Percentiles rank a stretch among this genome's conserved stretches.
Conservation (phyloP, 1,284 basidiomycete species). For the Ganoderma resinaceum region DNA sequence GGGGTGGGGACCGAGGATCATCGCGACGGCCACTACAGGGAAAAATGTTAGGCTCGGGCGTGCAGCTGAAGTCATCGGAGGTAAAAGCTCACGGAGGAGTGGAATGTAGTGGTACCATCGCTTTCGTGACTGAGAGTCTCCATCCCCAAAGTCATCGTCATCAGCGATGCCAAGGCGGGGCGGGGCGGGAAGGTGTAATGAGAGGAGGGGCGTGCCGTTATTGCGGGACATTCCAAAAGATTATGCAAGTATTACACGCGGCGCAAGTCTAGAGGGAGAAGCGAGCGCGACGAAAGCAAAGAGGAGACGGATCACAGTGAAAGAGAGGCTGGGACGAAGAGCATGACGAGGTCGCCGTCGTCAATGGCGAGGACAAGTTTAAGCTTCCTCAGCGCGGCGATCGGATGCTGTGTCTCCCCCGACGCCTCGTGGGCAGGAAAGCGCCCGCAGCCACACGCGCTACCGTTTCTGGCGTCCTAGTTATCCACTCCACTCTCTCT, state of each 20-base stretch:
- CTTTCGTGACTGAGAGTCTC: slow-evolving; percentile 51
- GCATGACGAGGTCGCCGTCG: neutral
- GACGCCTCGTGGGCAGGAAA: neutral
- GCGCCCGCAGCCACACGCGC: neutral
- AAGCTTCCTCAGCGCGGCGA: neutral
- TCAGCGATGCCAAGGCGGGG: slow-evolving; percentile 25
- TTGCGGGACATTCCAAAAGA: slow-evolving; percentile 3
- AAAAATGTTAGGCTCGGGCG: slow-evolving; percentile 3
- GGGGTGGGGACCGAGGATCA: slow-evolving; percentile 76
- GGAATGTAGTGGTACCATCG: slow-evolving; percentile 67
- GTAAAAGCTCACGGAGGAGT: slow-evolving; percentile 51
- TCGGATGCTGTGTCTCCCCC: slow-evolving; percentile 1
- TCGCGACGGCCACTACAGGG: slow-evolving; percentile 56
- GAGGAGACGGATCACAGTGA: neutral
- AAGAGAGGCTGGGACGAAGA: neutral
- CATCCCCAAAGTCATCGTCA: slow-evolving; percentile 44
- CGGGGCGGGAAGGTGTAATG: slow-evolving; percentile 25
- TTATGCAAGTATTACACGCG: slow-evolving; percentile 1
- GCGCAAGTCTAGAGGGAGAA: slow-evolving; percentile 1
- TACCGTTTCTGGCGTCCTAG: too few relatives aligned
- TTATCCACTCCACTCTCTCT: neutral
- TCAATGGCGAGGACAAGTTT: neutral
- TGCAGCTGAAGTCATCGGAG: too few relatives aligned
- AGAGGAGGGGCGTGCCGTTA: slow-evolving; percentile 22
- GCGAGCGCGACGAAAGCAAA: neutral